Evolutionary conservation across 202 grass and related monocot species (phyloP).

Genomic region (Eragrostis tef): DNA sequence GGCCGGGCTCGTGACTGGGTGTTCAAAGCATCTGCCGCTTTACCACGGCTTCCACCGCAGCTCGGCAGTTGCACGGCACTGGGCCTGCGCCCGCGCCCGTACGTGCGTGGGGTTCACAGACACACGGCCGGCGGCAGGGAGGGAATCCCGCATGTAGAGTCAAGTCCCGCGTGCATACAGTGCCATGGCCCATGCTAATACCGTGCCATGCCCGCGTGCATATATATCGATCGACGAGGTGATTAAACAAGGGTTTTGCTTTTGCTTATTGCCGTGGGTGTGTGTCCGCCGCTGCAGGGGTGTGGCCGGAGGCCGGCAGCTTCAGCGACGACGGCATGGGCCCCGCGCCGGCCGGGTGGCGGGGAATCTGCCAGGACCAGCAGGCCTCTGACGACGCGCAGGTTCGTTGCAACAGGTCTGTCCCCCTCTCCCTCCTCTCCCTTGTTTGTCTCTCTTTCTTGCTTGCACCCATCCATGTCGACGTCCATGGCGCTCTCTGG

Average conservation of each 20-base stretch:
- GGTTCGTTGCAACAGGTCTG: slow-evolving; percentile 83
- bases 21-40: slow-evolving; percentile 16
- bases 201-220: slow-evolving; percentile 23
- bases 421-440: not conserved
- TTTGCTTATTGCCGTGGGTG: too few relatives aligned
- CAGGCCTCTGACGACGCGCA: slow-evolving; percentile 47
- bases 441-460: not conserved
- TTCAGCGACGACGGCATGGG: slow-evolving; percentile 83
- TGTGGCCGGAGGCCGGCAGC: slow-evolving; percentile 92
- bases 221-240: not conserved
- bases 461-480: slow-evolving; percentile 2
- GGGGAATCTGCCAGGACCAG: slow-evolving; percentile 72
- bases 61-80: not conserved
- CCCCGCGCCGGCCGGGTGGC: slow-evolving; percentile 66
- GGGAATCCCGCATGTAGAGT: slow-evolving; percentile 58
- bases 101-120: not conserved
- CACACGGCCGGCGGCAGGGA: slow-evolving; percentile 26
- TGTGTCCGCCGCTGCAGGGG: slow-evolving; percentile 71
- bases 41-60: not conserved
- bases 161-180: slow-evolving; percentile 41
- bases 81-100: not conserved
- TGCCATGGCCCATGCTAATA: too few relatives aligned
- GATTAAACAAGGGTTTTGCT: not conserved
- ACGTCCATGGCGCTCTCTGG: not conserved
- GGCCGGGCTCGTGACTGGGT: slow-evolving; percentile 17